Conservation (phyloP, 768 basidiomycete genomes). For the Tulasnella sp. region DNA sequence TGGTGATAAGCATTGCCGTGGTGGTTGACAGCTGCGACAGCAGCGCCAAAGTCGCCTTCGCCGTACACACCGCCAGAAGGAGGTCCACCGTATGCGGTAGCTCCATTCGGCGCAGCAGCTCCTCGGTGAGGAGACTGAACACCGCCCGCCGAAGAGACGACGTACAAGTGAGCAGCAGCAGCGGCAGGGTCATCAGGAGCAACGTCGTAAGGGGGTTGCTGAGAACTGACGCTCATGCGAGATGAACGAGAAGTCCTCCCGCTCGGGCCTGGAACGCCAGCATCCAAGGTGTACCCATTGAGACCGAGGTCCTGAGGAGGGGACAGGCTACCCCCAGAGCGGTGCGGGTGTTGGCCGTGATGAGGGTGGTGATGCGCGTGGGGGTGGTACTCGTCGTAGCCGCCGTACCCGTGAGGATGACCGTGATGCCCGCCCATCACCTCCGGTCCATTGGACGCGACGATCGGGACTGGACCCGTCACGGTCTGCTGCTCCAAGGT, state of each 20-base stretch:
- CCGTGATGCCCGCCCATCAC: not conserved
- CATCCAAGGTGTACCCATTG: not conserved
- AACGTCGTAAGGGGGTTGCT: conserved; percentile 13
- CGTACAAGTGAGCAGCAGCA: not conserved
- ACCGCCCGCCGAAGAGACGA: not conserved
- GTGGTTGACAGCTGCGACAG: too few species aligned
- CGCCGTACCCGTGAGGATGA: not conserved
- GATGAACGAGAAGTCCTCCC: not conserved
- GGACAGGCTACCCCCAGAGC: not conserved
- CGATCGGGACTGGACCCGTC: not conserved
- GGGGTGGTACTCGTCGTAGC: not conserved
- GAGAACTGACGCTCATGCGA: conserved; percentile 9
- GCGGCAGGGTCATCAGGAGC: not conserved
- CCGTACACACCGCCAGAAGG: not conserved
- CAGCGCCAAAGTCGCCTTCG: not conserved
- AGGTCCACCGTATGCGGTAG: not conserved
- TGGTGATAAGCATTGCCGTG: not conserved
- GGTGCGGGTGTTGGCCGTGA: not conserved
- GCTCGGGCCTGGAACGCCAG: not conserved
- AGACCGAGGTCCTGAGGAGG: not conserved
- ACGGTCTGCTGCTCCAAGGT: conserved; percentile 6
- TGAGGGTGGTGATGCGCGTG: not conserved
- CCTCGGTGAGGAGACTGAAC: not conserved
- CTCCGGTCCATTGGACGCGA: conserved; percentile 8
- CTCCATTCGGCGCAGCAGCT: not conserved